A percentile compares a stretch with the other conserved stretches of the same genome.
phyloP scores from a whole-genome alignment of 2,329 filamentous ascomycete genomes.

The Clonostachys chloroleuca region DNA sequence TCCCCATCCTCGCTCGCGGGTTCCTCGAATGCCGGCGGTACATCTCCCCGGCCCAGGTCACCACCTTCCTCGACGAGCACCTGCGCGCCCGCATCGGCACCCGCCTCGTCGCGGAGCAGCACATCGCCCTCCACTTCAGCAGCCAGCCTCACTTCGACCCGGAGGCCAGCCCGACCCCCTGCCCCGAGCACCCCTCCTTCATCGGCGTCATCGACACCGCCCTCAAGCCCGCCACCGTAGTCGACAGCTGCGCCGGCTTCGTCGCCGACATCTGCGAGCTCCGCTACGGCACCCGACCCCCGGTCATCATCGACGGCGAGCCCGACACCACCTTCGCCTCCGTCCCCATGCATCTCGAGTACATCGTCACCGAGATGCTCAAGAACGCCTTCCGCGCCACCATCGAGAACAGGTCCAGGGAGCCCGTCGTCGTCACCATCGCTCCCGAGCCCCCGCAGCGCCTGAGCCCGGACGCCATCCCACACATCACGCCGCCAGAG shows the following conservation, averaged over 20 bases:
- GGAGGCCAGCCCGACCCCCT: conserved; percentile 41
- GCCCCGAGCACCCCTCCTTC: conserved; percentile 58
- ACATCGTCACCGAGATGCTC: conserved; percentile 92
- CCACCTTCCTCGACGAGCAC: conserved; percentile 87
- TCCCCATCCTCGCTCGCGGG: conserved; percentile 84
- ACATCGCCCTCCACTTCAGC: conserved; percentile 80
- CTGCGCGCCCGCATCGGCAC: conserved; percentile 92
- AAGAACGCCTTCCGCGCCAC: conserved; percentile 97
- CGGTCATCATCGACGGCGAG: conserved; percentile 77
- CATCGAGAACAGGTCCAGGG: conserved; percentile 75
- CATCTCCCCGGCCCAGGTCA: conserved; percentile 79
- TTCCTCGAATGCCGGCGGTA: conserved; percentile 93
- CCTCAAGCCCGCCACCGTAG: conserved; percentile 73
- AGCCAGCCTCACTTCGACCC: conserved; percentile 66
- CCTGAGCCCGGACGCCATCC: conserved; percentile 11
- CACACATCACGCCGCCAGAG: conserved; percentile 23
- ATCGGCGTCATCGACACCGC: conserved; percentile 95
- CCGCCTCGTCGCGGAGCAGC: conserved; percentile 89
- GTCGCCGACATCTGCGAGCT: conserved; percentile 96
- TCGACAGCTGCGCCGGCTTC: conserved; percentile 81
- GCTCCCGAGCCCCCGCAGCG: conserved; percentile 58
- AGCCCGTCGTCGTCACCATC: conserved; percentile 89
- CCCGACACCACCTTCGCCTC: conserved; percentile 87
- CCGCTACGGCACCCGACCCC: conserved; percentile 85
- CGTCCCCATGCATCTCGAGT: conserved; percentile 93